Base-by-base conservation (phyloP, 495 filamentous ascomycete genomes). In the Tirmania nivea region DNA sequence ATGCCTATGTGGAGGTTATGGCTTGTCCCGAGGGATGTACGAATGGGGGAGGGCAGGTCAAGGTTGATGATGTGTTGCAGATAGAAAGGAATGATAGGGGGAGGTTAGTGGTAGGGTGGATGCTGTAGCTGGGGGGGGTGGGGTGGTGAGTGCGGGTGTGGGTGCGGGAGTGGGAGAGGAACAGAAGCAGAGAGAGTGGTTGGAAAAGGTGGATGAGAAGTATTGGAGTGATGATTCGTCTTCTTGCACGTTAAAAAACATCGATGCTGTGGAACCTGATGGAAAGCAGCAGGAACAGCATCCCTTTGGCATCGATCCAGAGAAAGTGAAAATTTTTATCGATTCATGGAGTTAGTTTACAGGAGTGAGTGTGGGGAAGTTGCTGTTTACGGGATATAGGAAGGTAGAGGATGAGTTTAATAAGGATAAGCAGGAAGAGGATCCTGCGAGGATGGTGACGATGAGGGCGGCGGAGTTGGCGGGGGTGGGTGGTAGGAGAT, bases 21-120 rank as follows among this genome's bases (percentile, higher is more conserved):
- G 90, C 90, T 31, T 97, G 90, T 68, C 90, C 90, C 0, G 90
- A 92, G 10, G 90, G 90, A 1, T 97, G 90, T 66, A 97, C 90
- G 50, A 97, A 96, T 63, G 90, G 90, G 0, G 90, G 90, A 20
- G 90, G 90, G 0, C 90, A 97, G 70, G 80, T 97, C 55, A 89
- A 92, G 55, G 78, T 81, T 17, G 83, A 83, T 39, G 90, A 97
- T 65, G 14, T 74, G 80, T 14, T 45, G 0, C 25, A 61, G 5
- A n/a, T 25, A n/a, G 25, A 7, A 31, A 31, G 25, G 25, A 7
- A 10, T 6, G 14, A 5, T 11, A 8, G 42, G 25, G 59, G 8
- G 42, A 54, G 63, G 45, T 58, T 60, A 35, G 61, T 56, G 14
- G 63, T 60, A 50, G 64, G 56, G 9, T 55, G 63, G 48, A 14